Evolutionary conservation across 2,329 filamentous ascomycete genomes (phyloP), one percentile per base, ranked within the genome.

Genomic region (Botryotinia globosa): DNA sequence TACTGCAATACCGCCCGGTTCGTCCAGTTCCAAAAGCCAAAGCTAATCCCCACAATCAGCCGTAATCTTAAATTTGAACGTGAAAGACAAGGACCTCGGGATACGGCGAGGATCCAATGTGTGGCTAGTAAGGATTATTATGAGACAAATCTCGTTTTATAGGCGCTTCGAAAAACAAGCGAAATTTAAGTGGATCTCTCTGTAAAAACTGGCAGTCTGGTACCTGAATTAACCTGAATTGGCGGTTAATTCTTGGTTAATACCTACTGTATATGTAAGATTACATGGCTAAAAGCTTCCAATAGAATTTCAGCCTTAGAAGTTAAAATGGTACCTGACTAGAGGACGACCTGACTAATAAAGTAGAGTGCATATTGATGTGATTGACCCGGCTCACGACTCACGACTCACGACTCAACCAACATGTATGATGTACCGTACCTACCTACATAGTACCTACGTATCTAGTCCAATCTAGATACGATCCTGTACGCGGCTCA

Each of bases 11-110:
- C 37, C 34, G 48, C 12, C 37, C 45, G 45, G 45, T 54, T 39
- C 32, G n/a, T 51, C 48, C 20, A 37, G 18, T 39, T 56, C 51
- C 22, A 48, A 34, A 32, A 51, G n/a, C 25, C 18, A 29, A 42
- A 54, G 48, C 48, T 54, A n/a, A 67, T 67, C 64, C 64, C 48
- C 48, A 56, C 64, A 67, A 67, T 56, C 64, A 67, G 42, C 64
- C 48, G 48, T 25, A 67, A 67, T 67, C 65, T 67, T 67, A 67
- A 67, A 14, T 56, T 67, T 54, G 32, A 67, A 39, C 45, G 64
- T 54, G 45, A 67, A 56, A 14, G 25, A 14, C 64, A 29, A 67
- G 64, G n/a, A n/a, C n/a, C n/a, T n/a, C n/a, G n/a, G n/a, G 64
- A 54, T 67, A 3, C 8, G n/a, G 29, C 62, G n/a, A 65, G 62